phyloP scores from a whole-genome alignment of 495 filamentous ascomycete genomes.

The Opeltia flavorubescens region DNA sequence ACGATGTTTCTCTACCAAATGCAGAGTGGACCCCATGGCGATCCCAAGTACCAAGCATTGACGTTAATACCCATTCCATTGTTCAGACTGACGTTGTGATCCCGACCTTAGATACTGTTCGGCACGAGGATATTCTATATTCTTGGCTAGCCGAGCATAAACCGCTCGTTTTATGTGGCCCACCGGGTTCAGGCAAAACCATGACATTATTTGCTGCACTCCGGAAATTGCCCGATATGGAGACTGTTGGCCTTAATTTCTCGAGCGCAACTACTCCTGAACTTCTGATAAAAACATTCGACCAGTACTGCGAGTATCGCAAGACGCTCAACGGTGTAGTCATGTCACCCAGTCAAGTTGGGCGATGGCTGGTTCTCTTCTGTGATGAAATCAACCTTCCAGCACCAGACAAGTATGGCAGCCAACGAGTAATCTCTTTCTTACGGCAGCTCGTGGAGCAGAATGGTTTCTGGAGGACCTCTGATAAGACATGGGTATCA shows the following conservation, averaged over 20 bases:
- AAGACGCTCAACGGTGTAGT: conserved; percentile 95
- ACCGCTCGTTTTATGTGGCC: conserved; percentile 87
- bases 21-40: conserved; percentile 90
- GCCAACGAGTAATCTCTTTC: conserved; percentile 93
- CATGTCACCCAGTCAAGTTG: conserved; percentile 90
- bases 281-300: conserved; percentile 94
- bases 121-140: conserved; percentile 94
- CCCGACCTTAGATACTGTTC: conserved; percentile 88
- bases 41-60: conserved; percentile 79
- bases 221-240: conserved; percentile 93
- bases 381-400: conserved; percentile 99
- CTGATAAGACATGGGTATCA: conserved; percentile 95
- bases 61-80: conserved; percentile 94
- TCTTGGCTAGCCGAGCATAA: conserved; percentile 99
- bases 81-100: conserved; percentile 97
- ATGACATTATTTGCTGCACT: conserved; percentile 98
- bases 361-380: conserved; percentile 95
- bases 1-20: conserved; percentile 72
- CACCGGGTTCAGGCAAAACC: conserved; percentile 96
- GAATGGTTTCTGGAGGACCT: conserved; percentile 96
- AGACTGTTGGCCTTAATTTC: conserved; percentile 97
- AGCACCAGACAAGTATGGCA: conserved; percentile 96
- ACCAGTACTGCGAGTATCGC: conserved; percentile 98
- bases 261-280: conserved; percentile 97
- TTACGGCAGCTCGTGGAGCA: conserved; percentile 93